A percentile compares a stretch with the other conserved stretches of the same genome.
These are phyloP conservation scores for Dioszegia hungarica DNA, from an alignment of 768 basidiomycete species.

Conservation along the genomic window DNA sequence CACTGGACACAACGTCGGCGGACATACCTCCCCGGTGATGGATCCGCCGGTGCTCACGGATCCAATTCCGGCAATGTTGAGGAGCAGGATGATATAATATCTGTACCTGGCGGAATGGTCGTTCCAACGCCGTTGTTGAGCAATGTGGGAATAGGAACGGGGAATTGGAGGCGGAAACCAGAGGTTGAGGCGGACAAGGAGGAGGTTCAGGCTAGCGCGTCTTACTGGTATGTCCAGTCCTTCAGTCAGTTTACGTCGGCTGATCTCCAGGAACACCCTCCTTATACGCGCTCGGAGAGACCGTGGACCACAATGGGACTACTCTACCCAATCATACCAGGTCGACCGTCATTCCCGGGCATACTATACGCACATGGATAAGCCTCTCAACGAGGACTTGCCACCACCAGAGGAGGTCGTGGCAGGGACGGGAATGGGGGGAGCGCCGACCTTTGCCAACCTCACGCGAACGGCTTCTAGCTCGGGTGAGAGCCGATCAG, in stretches of 20 bases:
- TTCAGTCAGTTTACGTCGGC: neutral
- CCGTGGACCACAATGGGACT: slow-evolving; percentile 49
- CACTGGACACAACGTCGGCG: neutral
- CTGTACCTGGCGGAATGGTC: neutral
- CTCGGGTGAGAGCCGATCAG: neutral
- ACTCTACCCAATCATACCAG: slow-evolving; percentile 38
- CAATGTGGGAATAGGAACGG: neutral
- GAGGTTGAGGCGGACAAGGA: slow-evolving; percentile 25
- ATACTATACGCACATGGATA: slow-evolving; percentile 31
- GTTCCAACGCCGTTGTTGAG: neutral
- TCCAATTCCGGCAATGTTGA: neutral
- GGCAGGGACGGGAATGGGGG: neutral
- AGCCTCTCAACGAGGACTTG: too few species aligned
- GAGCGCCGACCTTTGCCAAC: neutral
- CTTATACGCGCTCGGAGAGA: slow-evolving; percentile 42
- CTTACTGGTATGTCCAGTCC: slow-evolving; percentile 36
- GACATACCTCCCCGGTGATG: neutral
- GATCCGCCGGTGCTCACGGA: too few species aligned
- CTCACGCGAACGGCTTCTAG: neutral
- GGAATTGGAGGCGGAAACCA: slow-evolving; percentile 6
- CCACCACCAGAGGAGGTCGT: neutral
- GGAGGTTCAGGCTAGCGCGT: slow-evolving; percentile 27
- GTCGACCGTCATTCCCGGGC: slow-evolving; percentile 24
- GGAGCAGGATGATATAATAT: neutral
- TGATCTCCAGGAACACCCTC: slow-evolving; percentile 43